Evolutionary conservation across 305 asterid species (phyloP).

Genomic region (Fraxinus velutina): DNA sequence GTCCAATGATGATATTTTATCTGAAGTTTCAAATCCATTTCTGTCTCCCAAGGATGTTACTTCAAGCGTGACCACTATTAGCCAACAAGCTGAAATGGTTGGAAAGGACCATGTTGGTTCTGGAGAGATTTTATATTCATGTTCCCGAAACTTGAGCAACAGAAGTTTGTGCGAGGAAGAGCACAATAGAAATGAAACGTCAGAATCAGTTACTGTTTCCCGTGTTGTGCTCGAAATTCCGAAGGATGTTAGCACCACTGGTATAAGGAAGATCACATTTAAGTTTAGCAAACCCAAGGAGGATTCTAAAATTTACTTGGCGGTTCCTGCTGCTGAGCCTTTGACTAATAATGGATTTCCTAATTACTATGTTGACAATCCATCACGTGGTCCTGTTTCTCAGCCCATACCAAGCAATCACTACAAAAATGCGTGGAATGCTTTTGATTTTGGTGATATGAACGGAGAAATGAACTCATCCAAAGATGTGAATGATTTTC

Average conservation of each 20-base stretch:
- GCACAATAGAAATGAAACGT: conserved; percentile 28
- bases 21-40: conserved; percentile 48
- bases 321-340: conserved; percentile 37
- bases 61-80: conserved; percentile 28
- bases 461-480: conserved; percentile 33
- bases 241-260: conserved; percentile 80
- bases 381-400: conserved; percentile 35
- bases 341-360: conserved; percentile 33
- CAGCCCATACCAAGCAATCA: conserved; percentile 29
- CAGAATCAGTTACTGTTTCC: conserved; percentile 48
- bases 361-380: conserved; percentile 35
- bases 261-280: conserved; percentile 84
- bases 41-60: conserved; percentile 41
- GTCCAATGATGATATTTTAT: conserved; percentile 43
- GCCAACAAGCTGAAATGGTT: conserved; percentile 23
- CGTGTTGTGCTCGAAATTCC: conserved; percentile 92
- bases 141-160: conserved; percentile 33
- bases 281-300: conserved; percentile 84
- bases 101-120: conserved; percentile 28
- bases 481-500: conserved; percentile 31
- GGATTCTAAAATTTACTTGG: conserved; percentile 31
- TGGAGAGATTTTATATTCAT: conserved; percentile 36
- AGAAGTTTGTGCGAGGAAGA: conserved; percentile 37
- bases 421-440: conserved; percentile 31
- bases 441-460: conserved; percentile 25